Evolutionary conservation across 148 eudicot genomes (phyloP).

Genomic region (Suaeda aralocaspica): DNA sequence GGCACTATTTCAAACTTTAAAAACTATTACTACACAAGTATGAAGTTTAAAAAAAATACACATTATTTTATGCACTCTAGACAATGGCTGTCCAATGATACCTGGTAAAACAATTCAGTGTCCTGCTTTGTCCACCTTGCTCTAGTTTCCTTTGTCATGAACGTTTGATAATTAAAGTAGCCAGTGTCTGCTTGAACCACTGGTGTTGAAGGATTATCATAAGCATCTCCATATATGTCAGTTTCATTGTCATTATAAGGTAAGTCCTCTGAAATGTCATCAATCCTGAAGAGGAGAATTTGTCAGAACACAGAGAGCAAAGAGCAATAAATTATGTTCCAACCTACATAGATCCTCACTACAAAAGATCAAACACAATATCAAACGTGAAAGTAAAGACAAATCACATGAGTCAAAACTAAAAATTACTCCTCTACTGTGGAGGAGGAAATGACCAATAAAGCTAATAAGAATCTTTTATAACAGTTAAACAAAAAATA

Average conservation of each 20-base stretch:
- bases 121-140: slow-evolving; percentile 75
- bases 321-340: not conserved
- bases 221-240: slow-evolving; percentile 35
- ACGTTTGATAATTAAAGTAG: slow-evolving; percentile 59
- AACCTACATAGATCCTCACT: not conserved
- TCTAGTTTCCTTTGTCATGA: slow-evolving; percentile 45
- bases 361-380: not conserved
- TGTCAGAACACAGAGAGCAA: not conserved
- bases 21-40: not conserved
- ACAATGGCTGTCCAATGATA: not conserved
- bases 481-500: not conserved
- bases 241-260: slow-evolving; percentile 39
- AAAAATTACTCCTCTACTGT: too few species aligned
- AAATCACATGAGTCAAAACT: not conserved
- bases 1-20: not conserved
- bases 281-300: slow-evolving; percentile 36
- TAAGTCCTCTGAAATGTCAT: slow-evolving; percentile 26
- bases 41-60: not conserved
- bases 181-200: slow-evolving; percentile 27
- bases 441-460: not conserved
- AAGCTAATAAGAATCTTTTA: not conserved
- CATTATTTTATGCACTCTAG: not conserved
- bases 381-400: not conserved
- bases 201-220: slow-evolving; percentile 35
- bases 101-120: slow-evolving; percentile 84